Conservation (phyloP, 2,329 filamentous ascomycete genomes). For the Ilyonectria mors-panacis region DNA sequence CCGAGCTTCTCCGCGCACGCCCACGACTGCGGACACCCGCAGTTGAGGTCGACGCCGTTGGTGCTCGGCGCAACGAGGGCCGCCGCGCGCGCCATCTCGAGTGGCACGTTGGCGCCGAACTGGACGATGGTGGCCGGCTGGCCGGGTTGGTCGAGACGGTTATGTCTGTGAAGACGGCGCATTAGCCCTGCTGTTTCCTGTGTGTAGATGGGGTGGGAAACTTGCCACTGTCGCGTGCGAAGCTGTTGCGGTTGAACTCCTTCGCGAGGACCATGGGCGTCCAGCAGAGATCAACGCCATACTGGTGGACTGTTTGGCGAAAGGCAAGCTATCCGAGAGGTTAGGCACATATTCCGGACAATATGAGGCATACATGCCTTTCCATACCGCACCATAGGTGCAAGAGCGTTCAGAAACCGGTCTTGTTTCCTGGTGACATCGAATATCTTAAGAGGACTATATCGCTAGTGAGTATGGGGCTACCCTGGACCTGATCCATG, state of each 20-base stretch:
- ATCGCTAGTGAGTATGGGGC: conserved; percentile 29
- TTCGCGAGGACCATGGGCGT: conserved; percentile 81
- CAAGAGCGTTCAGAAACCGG: conserved; percentile 71
- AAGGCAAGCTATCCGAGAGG: conserved; percentile 71
- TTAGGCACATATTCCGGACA: conserved; percentile 9
- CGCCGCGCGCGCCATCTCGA: conserved; percentile 75
- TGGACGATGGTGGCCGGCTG: conserved; percentile 76
- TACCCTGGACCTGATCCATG: conserved; percentile 37
- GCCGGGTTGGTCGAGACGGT: conserved; percentile 67
- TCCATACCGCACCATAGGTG: conserved; percentile 79
- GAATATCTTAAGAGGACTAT: conserved; percentile 72
- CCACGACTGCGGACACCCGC: conserved; percentile 82
- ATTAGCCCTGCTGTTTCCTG: neutral
- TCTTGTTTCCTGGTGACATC: conserved; percentile 66
- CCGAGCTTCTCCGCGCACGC: conserved; percentile 78
- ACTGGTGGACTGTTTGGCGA: conserved; percentile 75
- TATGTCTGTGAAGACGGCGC: conserved; percentile 62
- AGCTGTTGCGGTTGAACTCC: conserved; percentile 74
- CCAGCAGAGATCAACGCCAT: conserved; percentile 77
- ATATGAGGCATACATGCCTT: conserved; percentile 57
- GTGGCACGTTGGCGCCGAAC: conserved; percentile 74
- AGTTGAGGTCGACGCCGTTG: conserved; percentile 79
- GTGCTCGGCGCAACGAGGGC: conserved; percentile 73
- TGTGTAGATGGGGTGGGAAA: too few relatives aligned
- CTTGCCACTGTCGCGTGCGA: conserved; percentile 73